A percentile compares a stretch with the other conserved stretches of the same genome.
Conservation (phyloP, 768 basidiomycete genomes). For the Cystobasidium tubakii region DNA sequence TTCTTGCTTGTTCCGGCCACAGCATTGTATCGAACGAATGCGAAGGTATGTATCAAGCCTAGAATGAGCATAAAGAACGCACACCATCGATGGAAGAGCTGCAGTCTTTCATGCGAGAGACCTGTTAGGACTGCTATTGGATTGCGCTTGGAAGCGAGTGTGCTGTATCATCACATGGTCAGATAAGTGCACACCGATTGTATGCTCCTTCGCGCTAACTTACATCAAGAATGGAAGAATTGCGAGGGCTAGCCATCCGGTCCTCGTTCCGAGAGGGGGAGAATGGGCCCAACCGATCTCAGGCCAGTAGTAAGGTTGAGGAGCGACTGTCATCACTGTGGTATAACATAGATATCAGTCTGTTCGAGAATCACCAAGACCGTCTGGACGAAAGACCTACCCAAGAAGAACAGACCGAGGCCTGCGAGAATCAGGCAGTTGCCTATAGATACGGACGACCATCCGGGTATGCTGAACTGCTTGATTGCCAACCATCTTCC, state of each 20-base stretch:
- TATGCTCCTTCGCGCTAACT: not conserved
- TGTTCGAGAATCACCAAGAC: too few relatives aligned
- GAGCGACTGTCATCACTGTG: slow-evolving; percentile 25
- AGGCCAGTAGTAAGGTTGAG: slow-evolving; percentile 29
- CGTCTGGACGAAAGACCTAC: not conserved
- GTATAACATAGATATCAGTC: not conserved
- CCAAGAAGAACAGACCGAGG: slow-evolving; percentile 19
- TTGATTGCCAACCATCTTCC: slow-evolving; percentile 5
- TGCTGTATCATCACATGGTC: not conserved
- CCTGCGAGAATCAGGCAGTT: slow-evolving; percentile 12
- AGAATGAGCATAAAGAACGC: slow-evolving; percentile 30
- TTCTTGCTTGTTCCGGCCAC: not conserved
- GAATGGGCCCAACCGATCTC: slow-evolving; percentile 23
- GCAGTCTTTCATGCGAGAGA: slow-evolving; percentile 20
- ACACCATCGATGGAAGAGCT: slow-evolving; percentile 21
- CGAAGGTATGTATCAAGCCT: slow-evolving; percentile 26
- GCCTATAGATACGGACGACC: slow-evolving; percentile 1
- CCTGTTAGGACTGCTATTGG: slow-evolving; percentile 17
- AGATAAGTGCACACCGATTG: too few relatives aligned
- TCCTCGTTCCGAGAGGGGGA: slow-evolving; percentile 20
- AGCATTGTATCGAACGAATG: slow-evolving; percentile 10
- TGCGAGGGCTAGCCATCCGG: slow-evolving; percentile 24
- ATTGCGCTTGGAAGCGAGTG: slow-evolving; percentile 27
- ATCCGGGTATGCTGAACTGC: slow-evolving; percentile 10
- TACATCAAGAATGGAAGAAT: slow-evolving; percentile 24